Evolutionary conservation across 257 asterid genomes (phyloP).

Genomic region (Paraleonurus japonicus): DNA sequence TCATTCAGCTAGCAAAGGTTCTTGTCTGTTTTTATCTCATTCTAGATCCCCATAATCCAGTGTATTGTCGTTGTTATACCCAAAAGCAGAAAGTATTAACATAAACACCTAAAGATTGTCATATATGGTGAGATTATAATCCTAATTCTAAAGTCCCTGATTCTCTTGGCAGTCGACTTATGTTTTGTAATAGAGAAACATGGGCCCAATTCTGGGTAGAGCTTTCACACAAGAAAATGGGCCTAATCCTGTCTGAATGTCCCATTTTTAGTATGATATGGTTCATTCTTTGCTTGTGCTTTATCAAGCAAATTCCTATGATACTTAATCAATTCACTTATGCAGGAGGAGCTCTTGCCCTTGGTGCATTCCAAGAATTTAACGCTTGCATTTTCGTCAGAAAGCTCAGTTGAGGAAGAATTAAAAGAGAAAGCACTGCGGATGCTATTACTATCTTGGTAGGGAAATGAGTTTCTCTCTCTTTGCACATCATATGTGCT

Average conservation of each 20-base stretch:
- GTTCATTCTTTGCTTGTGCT: neutral
- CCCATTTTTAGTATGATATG: neutral
- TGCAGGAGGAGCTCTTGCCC: constrained; percentile 88
- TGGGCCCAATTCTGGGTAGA: neutral
- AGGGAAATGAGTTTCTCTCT: constrained; percentile 23
- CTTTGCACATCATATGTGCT: neutral
- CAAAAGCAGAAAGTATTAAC: neutral
- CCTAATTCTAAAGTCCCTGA: neutral
- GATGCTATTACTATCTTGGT: constrained; percentile 95
- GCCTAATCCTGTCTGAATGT: neutral
- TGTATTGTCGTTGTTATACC: neutral
- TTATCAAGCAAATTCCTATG: neutral
- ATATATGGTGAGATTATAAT: neutral
- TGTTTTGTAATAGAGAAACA: neutral
- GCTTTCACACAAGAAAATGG: constrained; percentile 5
- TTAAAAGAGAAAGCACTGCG: constrained; percentile 96
- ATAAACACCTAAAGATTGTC: neutral
- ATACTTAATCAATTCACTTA: constrained; percentile 32
- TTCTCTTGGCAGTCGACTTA: neutral
- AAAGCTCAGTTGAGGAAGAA: constrained; percentile 96
- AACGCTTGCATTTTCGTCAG: constrained; percentile 87
- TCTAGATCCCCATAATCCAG: neutral
- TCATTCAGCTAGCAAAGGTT: constrained; percentile 93
- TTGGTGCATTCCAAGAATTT: constrained; percentile 73
- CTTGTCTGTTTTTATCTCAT: constrained; percentile 9